These are phyloP conservation scores for Nothophaeocryptopus gaeumannii DNA, from an alignment of 2,329 filamentous ascomycete genomes.

Conservation along the genomic window DNA sequence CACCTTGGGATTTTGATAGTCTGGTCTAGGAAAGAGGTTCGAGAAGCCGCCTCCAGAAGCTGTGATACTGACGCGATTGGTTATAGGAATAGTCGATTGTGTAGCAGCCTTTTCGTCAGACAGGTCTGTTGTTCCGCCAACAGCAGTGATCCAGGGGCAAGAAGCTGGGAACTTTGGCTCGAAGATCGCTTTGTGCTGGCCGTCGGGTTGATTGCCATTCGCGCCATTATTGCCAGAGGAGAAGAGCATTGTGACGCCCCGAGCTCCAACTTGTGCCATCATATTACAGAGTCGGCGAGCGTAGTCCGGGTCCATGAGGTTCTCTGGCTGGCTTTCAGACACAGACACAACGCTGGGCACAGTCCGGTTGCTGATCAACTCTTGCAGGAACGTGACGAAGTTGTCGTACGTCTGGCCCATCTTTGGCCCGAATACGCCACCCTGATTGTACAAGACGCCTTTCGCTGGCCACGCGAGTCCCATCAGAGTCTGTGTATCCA, in stretches of 20 bases:
- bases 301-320: conserved; percentile 43
- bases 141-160: conserved; percentile 47
- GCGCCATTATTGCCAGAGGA: conserved; percentile 59
- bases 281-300: conserved; percentile 60
- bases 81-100: conserved; percentile 16
- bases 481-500: conserved; percentile 23
- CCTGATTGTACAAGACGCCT: conserved; percentile 26
- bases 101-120: conserved; percentile 25
- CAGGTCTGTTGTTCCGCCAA: conserved; percentile 38
- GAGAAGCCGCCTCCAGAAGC: conserved; percentile 42
- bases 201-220: conserved; percentile 26
- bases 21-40: conserved; percentile 42
- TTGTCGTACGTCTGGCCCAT: conserved; percentile 22
- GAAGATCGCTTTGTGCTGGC: conserved; percentile 45
- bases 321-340: conserved; percentile 23
- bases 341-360: conserved; percentile 26
- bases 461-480: conserved; percentile 24
- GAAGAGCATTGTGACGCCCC: conserved; percentile 61
- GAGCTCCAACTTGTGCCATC: conserved; percentile 63
- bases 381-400: conserved; percentile 26
- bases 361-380: conserved; percentile 25
- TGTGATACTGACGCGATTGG: conserved; percentile 16
- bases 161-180: conserved; percentile 46
- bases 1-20: conserved; percentile 43
- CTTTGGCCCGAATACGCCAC: conserved; percentile 26